These are phyloP conservation scores for Speleostelium caveatum DNA, from an alignment of 78 protist species.

Conservation along the genomic window DNA sequence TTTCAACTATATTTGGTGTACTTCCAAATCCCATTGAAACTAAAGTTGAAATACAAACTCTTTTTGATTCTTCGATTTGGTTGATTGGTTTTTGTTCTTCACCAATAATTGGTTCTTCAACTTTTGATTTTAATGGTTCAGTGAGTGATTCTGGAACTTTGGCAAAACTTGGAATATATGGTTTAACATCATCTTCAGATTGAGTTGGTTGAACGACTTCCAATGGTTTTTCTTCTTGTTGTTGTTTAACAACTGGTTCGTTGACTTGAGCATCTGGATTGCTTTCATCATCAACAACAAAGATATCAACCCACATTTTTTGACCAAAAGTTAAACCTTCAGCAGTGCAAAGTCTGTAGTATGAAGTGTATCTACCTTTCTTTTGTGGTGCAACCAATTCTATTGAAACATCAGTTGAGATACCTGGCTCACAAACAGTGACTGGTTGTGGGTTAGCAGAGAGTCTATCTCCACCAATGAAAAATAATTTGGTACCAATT, in stretches of 20 bases:
- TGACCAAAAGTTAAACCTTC: constrained; percentile 78
- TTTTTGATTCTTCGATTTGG: constrained; percentile 35
- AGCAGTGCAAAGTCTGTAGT: constrained; percentile 74
- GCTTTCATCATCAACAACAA: constrained; percentile 20
- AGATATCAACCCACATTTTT: constrained; percentile 40
- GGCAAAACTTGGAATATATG: constrained; percentile 31
- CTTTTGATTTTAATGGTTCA: not conserved
- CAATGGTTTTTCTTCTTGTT: not conserved
- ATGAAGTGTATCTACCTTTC: constrained; percentile 76
- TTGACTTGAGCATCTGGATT: not conserved
- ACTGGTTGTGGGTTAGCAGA: constrained; percentile 10
- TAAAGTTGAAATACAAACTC: constrained; percentile 35
- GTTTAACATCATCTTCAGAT: constrained; percentile 3
- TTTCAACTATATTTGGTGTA: constrained; percentile 22
- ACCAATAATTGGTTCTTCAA: too few relatives aligned
- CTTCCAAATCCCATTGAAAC: constrained; percentile 64
- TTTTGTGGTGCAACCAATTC: constrained; percentile 61
- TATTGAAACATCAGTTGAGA: constrained; percentile 54
- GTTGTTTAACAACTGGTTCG: not conserved
- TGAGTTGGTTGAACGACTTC: not conserved
- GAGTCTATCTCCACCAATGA: constrained; percentile 76
- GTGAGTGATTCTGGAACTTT: constrained; percentile 7
- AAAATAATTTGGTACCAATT: constrained; percentile 43
- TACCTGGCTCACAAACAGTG: constrained; percentile 38
- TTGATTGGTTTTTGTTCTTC: not conserved